Base-by-base conservation (phyloP, 1,284 basidiomycete genomes). In the Pholiota adiposa region DNA sequence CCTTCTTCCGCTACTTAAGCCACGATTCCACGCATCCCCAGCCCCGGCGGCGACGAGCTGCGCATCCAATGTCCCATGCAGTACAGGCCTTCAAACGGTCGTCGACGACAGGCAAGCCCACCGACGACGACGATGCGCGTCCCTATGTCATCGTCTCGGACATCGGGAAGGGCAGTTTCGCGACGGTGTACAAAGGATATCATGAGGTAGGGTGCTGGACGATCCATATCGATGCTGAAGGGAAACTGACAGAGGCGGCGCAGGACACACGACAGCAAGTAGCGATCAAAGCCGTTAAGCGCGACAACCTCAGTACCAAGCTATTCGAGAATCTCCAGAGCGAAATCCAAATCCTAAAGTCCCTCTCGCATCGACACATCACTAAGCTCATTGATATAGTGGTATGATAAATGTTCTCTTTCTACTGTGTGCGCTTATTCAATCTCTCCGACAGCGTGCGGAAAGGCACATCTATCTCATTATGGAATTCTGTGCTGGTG, bases 341-440 rank as follows among this genome's bases (percentile, higher is more conserved):
- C 69, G 97, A 99, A 82, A 98, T 99, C 65, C 90, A 94, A 65
- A 98, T 99, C 66, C 87, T 99, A 69, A 98, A 98, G 79, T 89
- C 90, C 3, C 86, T 98, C 59, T 92, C 91, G 18, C 95, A 99
- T 74, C 84, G 91, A 55, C 96, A 98, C 78, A 93, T 99, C 58
- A 98, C 97, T 29, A 89, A 90, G 65, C 84, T 99, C 23, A 87
- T 94, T 58, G 95, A 98, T 72, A 97, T 98, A 69, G 88, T 98
- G 61, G 89, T 91, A 73, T 58, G 88, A 68, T n/a, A 18, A 25
- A 31, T 48, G 36, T 38, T 31, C 31, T 54, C 36, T 46, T 59
- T 53, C 16, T 27, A n/a, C 6, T 23, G 44, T 14, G 51, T 38
- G 53, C 4, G 57, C 59, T 48, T 12, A 38, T 55, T 23, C n/a